Base-by-base conservation (phyloP, 2,329 filamentous ascomycete species). In the Dryadomyces quercivorus region DNA sequence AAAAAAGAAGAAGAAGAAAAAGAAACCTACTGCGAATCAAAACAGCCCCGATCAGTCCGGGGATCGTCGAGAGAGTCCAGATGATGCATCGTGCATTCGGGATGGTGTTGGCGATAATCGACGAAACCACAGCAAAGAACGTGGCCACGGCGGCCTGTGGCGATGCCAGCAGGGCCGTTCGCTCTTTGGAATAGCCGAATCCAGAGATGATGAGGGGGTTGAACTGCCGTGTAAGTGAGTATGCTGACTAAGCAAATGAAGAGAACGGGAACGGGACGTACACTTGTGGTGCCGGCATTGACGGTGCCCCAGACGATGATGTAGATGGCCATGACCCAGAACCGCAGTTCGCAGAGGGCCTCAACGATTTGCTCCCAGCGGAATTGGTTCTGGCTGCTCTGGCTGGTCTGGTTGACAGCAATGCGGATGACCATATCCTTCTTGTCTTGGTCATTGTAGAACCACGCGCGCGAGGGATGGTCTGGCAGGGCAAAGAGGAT, bases 141-240 rank as follows among this genome's bases (percentile, higher is more conserved):
- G 47, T 50, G 22, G 47, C 47, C 20, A 50, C 47, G 8, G 47
- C 47, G 12, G 47, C 47, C 31, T 50, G 47, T 22, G 47, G 47
- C 6, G 47, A 50, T 13, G 47, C 47, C 20, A 50, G 31, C 2
- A 50, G 47, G n/a, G 31, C 47, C 7, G 47, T 50, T 3, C 47
- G 26, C n/a, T 50, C 47, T 18, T 38, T 50, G 15, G 47, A 50
- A 38, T 50, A 50, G 26, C 47, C 47, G 22, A 50, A 50, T 38
- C 47, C 47, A 12, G 47, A 50, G 26, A 50, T 50, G 47, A 50
- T 50, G 26, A 50, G 47, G 8, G 47, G 47, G 34, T 50, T 50
- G 47, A 50, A 50, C 47, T 50, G 34, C 16, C 15, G 22, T 16
- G 34, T 16, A 31, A 26, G 15, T 48, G 2, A 26, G 15, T 48